phyloP scores from a whole-genome alignment of 2,329 filamentous ascomycete genomes.

The Ascochyta rabiei region DNA sequence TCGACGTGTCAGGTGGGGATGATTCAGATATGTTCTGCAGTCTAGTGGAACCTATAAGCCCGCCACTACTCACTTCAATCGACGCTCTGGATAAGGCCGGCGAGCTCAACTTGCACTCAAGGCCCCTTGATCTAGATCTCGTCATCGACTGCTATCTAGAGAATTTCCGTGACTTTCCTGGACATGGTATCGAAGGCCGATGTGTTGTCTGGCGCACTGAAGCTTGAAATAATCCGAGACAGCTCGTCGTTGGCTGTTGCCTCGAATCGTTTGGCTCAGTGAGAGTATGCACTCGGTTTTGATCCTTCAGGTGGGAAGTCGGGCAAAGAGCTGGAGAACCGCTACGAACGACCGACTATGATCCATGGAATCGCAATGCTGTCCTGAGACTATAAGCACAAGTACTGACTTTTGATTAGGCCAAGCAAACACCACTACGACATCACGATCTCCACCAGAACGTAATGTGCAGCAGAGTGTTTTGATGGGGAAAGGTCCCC shows the following conservation, averaged over 20 bases:
- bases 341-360: background rate
- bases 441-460: slow-evolving; percentile 27
- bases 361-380: background rate
- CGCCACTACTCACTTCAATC: background rate
- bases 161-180: too few relatives aligned
- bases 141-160: background rate
- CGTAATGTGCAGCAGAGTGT: slow-evolving; percentile 15
- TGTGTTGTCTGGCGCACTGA: too few relatives aligned
- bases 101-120: background rate
- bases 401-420: background rate
- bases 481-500: slow-evolving; percentile 22
- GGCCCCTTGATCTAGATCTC: background rate
- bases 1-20: background rate
- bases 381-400: slow-evolving; percentile 8
- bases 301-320: too few relatives aligned
- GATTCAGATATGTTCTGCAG: background rate
- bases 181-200: background rate
- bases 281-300: too few relatives aligned
- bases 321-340: too few relatives aligned
- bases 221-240: too few relatives aligned
- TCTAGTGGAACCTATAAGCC: background rate
- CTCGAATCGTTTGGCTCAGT: too few relatives aligned
- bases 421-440: slow-evolving; percentile 23
- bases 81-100: background rate
- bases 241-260: too few relatives aligned